Conservation (phyloP, 352 stramenopile species). For the Pythium guiyangense region DNA sequence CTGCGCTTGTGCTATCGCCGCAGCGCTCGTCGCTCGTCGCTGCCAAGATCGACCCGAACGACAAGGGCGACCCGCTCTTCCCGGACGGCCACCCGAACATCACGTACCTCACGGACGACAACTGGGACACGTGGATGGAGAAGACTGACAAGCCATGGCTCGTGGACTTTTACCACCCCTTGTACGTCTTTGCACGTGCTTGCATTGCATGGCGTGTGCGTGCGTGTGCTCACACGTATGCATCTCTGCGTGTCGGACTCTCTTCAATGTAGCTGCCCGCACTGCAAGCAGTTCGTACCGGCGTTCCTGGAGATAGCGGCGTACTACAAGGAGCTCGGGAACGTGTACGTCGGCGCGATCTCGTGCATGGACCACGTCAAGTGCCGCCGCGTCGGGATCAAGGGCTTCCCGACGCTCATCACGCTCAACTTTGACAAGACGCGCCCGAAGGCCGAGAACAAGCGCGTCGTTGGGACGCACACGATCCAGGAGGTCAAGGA, state of each 20-base stretch:
- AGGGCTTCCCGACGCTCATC: constrained; percentile 78
- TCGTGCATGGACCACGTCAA: constrained; percentile 88
- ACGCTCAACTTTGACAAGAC: constrained; percentile 78
- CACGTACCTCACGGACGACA: constrained; percentile 83
- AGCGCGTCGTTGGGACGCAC: constrained; percentile 73
- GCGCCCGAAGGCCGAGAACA: constrained; percentile 53
- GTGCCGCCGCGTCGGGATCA: constrained; percentile 71
- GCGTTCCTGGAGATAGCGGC: constrained; percentile 56
- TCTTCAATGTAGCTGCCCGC: constrained; percentile 68
- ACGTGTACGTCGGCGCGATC: constrained; percentile 69
- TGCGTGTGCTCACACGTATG: too few relatives aligned
- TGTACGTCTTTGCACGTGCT: too few relatives aligned
- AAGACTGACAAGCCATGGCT: constrained; percentile 80
- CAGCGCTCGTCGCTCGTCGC: constrained; percentile 10
- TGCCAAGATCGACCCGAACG: constrained; percentile 55
- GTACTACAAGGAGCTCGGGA: constrained; percentile 66
- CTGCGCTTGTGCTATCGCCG: neutral
- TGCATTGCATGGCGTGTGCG: too few relatives aligned
- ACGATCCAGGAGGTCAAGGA: constrained; percentile 75
- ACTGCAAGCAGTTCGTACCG: constrained; percentile 78
- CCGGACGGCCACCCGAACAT: constrained; percentile 79
- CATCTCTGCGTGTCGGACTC: too few relatives aligned
- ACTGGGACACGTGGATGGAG: constrained; percentile 68
- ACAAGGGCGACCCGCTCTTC: constrained; percentile 76
- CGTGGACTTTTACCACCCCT: constrained; percentile 85